phyloP scores from a whole-genome alignment of 768 basidiomycete species.

The Nidularia pulvinata region DNA sequence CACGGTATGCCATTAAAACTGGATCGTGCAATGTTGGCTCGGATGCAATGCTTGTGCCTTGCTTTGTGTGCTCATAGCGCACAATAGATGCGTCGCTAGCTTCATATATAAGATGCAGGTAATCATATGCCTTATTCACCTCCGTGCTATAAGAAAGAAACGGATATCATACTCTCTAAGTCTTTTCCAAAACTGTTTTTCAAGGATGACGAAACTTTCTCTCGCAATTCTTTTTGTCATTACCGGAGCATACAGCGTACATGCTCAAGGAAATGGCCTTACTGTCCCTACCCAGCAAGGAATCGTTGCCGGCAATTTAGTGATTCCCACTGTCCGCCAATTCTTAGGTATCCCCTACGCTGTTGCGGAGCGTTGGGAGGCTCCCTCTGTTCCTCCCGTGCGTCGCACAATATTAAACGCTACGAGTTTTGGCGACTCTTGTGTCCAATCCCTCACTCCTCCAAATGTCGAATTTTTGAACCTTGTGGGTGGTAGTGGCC shows the following conservation, averaged over 20 bases:
- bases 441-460: conserved; percentile 18
- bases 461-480: conserved; percentile 16
- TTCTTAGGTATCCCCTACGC: conserved; percentile 34
- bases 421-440: conserved; percentile 24
- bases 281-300: conserved; percentile 27
- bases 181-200: too few species aligned
- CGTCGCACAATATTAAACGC: conserved; percentile 16
- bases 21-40: too few species aligned
- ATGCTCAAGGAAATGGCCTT: conserved; percentile 10
- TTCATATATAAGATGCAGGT: too few species aligned
- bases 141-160: too few species aligned
- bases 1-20: too few species aligned
- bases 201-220: too few species aligned
- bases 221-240: background rate
- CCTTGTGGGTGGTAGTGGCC: conserved; percentile 16
- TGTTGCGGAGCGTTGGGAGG: conserved; percentile 27
- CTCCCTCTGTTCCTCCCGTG: conserved; percentile 16
- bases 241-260: background rate
- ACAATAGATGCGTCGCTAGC: too few species aligned
- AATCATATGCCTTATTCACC: background rate
- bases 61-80: too few species aligned
- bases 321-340: conserved; percentile 21
- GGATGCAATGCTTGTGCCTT: too few species aligned
- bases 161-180: too few species aligned
- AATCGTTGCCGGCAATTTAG: conserved; percentile 20